Percentiles rank a stretch among this genome's conserved stretches.
These are phyloP conservation scores for Lactarius pseudohatsudake DNA, from an alignment of 768 basidiomycete species.

Conservation along the genomic window DNA sequence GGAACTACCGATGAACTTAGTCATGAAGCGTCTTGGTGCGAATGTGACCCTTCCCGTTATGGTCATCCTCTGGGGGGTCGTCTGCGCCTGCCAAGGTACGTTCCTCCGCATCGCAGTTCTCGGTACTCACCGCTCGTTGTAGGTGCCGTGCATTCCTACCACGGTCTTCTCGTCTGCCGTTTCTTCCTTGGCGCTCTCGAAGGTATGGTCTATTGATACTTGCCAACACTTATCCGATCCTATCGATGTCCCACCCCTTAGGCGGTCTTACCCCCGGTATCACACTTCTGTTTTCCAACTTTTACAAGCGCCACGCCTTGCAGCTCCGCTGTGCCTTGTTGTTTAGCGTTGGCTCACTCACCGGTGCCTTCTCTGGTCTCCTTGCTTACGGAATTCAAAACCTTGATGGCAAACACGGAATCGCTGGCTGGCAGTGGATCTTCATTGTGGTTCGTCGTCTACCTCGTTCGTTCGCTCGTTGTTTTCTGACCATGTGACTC, in stretches of 20 bases:
- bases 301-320: slow-evolving; percentile 33
- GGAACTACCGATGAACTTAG: slow-evolving; percentile 33
- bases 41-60: slow-evolving; percentile 61
- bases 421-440: slow-evolving; percentile 65
- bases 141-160: slow-evolving; percentile 51
- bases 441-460: slow-evolving; percentile 49
- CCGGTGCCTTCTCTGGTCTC: slow-evolving; percentile 62
- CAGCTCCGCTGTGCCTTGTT: slow-evolving; percentile 41
- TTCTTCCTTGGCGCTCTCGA: slow-evolving; percentile 55
- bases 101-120: background rate
- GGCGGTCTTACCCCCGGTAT: slow-evolving; percentile 46
- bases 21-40: slow-evolving; percentile 48
- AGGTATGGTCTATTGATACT: slow-evolving; percentile 38
- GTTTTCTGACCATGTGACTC: background rate
- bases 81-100: slow-evolving; percentile 59
- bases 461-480: background rate
- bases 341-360: slow-evolving; percentile 45
- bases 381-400: slow-evolving; percentile 57
- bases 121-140: background rate
- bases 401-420: slow-evolving; percentile 53
- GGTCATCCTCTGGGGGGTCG: slow-evolving; percentile 63
- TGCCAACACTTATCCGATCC: background rate
- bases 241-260: background rate
- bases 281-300: slow-evolving; percentile 32
- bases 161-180: slow-evolving; percentile 52